Evolutionary conservation across 2,329 filamentous ascomycete species (phyloP).

Genomic region (Dactylellina parvicollis): DNA sequence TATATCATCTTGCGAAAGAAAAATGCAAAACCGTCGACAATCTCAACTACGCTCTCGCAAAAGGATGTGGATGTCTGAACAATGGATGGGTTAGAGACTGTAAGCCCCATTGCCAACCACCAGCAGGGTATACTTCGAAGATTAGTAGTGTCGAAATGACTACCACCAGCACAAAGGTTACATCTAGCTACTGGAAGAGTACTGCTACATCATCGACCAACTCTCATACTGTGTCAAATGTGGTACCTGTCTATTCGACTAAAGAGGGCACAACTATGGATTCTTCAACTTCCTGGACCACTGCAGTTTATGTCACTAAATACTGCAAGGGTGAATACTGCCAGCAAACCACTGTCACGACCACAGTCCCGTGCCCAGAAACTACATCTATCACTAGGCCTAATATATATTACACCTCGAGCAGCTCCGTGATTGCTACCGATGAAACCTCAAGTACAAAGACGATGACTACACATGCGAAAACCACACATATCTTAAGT

Average conservation of each 20-base stretch:
- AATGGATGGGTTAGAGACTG: constrained; percentile 24
- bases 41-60: constrained; percentile 12
- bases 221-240: background rate
- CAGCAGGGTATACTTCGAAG: constrained; percentile 1
- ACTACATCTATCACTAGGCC: background rate
- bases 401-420: too few species aligned
- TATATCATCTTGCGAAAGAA: background rate
- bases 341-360: background rate
- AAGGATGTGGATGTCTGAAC: constrained; percentile 43
- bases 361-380: background rate
- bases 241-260: background rate
- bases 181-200: background rate
- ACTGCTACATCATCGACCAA: background rate
- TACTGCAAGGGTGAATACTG: background rate
- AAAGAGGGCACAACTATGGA: background rate
- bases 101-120: constrained; percentile 13
- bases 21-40: background rate
- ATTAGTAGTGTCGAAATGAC: background rate
- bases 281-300: constrained; percentile 7
- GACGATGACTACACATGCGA: too few species aligned
- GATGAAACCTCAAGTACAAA: too few species aligned
- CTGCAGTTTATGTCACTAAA: background rate
- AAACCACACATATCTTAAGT: too few species aligned
- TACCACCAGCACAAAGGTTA: background rate
- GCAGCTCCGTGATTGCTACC: too few species aligned